Evolutionary conservation across 2,329 filamentous ascomycete species (phyloP), one percentile per base, ranked within the genome.

Genomic region (Nothophaeocryptopus gaeumannii): DNA sequence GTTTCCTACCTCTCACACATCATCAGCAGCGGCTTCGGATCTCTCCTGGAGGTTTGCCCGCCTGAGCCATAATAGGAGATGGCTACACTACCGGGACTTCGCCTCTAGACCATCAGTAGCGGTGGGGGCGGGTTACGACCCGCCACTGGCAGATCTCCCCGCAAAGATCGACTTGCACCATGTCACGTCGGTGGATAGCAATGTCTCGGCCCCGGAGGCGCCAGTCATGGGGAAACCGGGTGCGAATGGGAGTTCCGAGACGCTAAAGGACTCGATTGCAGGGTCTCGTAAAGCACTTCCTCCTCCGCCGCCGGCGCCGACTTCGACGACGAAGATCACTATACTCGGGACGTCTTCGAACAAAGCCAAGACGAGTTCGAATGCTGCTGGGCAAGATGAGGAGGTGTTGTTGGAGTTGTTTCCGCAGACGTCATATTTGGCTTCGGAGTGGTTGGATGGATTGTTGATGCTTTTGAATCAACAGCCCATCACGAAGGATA

Each of bases 371-470:
- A 33, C 43, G 4, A 20, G 35, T 30, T 2, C 35, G 26, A 16
- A n/a, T 20, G 35, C 31, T 31, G 37, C 40, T 20, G 38, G 46
- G 13, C 44, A 47, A 8, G 53, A 60, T 1, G 93, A 97, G 68
- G 76, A 82, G 43, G 78, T 88, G 1, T 79, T 97, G 15, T 76
- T 99, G 46, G 88, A 85, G n/a, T 78, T 99, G 45, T 84, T 89
- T 68, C 91, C 92, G 5, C 75, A 83, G 51, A 88, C 83, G 51
- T 86, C 93, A 66, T 88, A 83, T 57, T 74, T 93, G 40, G 93
- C 93, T 8, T 95, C 90, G 0, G 93, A 99, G 71, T 99, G 93
- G 93, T 78, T 99, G 5, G 93, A 99, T 67, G 93, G 93, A 1
- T 74, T 99, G 57, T 78, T 97, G 49, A 95, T 99, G 90, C 77